A percentile compares a stretch with the other conserved stretches of the same genome.
phyloP scores from a whole-genome alignment of 257 asterid species.

The Primulina huaijiensis region DNA sequence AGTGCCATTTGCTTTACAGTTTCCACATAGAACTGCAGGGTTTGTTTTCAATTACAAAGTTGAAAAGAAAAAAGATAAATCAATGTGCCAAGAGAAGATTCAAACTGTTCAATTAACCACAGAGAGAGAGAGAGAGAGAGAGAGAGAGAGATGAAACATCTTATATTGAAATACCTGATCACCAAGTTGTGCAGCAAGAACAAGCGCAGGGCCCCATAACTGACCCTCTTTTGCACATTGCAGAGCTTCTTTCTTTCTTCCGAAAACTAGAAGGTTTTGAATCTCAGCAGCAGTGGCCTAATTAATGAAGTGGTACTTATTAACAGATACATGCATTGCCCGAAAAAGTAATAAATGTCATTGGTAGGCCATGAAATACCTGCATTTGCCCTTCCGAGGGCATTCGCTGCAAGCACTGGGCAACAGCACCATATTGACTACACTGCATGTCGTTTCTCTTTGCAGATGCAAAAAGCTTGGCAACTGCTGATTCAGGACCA shows the following conservation, averaged over 20 bases:
- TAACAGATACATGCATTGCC: conserved; percentile 19
- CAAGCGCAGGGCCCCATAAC: conserved; percentile 97
- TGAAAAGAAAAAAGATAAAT: conserved; percentile 9
- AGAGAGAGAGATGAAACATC: not conserved
- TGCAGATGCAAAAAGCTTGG: conserved; percentile 75
- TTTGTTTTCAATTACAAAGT: conserved; percentile 5
- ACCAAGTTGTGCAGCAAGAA: conserved; percentile 96
- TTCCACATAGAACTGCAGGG: conserved; percentile 81
- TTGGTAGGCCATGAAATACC: conserved; percentile 42
- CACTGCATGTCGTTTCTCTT: conserved; percentile 49
- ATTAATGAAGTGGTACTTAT: conserved; percentile 24
- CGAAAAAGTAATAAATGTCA: conserved; percentile 1
- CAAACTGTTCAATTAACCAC: conserved; percentile 5
- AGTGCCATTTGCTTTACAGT: conserved; percentile 96
- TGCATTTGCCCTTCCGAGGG: conserved; percentile 86
- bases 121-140: not conserved
- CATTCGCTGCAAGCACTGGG: conserved; percentile 74
- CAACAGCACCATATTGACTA: conserved; percentile 52
- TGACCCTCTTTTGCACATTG: conserved; percentile 95
- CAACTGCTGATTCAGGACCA: conserved; percentile 83
- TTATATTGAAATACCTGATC: conserved; percentile 53
- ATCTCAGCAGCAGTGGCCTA: conserved; percentile 85
- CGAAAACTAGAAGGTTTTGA: conserved; percentile 88
- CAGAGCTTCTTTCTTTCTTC: conserved; percentile 90
- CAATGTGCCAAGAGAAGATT: conserved; percentile 8